Base-by-base conservation (phyloP, 2,329 filamentous ascomycete species). In the Clonostachys byssicola region DNA sequence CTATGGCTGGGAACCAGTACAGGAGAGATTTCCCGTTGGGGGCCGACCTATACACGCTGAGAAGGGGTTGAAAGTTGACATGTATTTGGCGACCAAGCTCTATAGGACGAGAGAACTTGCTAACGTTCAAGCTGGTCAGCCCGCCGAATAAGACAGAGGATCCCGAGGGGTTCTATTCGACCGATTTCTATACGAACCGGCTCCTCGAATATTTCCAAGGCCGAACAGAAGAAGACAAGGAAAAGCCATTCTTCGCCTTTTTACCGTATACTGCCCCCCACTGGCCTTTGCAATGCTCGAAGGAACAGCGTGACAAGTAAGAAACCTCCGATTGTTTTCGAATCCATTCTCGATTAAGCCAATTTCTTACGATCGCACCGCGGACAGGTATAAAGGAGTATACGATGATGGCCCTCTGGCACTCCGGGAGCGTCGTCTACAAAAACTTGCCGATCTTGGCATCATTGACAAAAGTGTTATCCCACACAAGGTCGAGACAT, bases 211-310 rank as follows among this genome's bases (percentile, higher is more conserved):
- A 80, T 45, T 62, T 81, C 2, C 61, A 67, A 35, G 72, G 77
- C 73, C 77, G 77, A 63, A 71, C 57, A 50, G 63, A 55, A 49
- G 61, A 48, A 6, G 54, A 56, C 2, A 58, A 63, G 12, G 53
- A 63, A 5, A 33, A 41, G 9, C 75, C 80, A 0, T 83, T 84
- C 64, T 84, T 83, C 54, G 78, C 65, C 2, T 83, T 82, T 56
- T 65, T 80, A 3, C 78, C 80, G 2, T 85, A 83, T 58, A 80
- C 79, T 0, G 81, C 80, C 0, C 80, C 80, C 2, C 80, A 85
- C 52, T 85, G 81, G 81, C 81, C 81, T 2, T 62, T 85, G 7
- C 81, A 85, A 54, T 78, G 78, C 0, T 78, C 80, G 0, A 60
- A 67, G 44, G 72, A 80, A 49, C 74, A 75, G 46, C 73, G 78